A percentile compares a stretch with the other conserved stretches of the same genome.
These are phyloP conservation scores for Fragaria iinumae DNA, from an alignment of 306 rosid genomes.

Conservation along the genomic window DNA sequence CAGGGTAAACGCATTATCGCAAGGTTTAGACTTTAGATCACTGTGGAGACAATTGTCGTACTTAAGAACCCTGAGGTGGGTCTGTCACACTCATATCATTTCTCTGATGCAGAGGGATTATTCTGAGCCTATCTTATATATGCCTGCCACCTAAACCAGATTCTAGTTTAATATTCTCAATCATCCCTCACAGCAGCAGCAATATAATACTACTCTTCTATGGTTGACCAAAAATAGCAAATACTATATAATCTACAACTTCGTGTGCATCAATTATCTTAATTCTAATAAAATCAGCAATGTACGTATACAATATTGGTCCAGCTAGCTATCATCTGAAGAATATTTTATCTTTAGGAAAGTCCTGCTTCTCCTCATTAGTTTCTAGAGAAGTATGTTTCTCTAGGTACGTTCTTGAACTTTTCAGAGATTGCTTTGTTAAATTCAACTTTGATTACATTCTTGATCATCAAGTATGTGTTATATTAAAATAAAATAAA, in stretches of 20 bases:
- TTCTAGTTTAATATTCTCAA: neutral
- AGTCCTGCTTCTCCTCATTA: neutral
- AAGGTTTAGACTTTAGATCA: neutral
- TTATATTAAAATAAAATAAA: too few relatives aligned
- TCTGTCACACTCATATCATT: neutral
- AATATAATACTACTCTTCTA: neutral
- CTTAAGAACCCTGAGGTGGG: neutral
- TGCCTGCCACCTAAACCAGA: neutral
- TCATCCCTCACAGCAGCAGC: neutral
- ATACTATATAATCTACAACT: neutral
- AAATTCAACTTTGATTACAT: too few relatives aligned
- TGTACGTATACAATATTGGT: neutral
- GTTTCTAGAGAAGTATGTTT: neutral
- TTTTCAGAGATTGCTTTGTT: too few relatives aligned
- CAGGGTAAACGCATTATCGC: too few relatives aligned
- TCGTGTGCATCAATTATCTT: conserved; percentile 4
- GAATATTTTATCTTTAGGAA: neutral
- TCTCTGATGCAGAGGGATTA: neutral
- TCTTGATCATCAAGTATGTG: too few relatives aligned
- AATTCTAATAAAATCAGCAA: neutral
- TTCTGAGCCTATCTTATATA: neutral
- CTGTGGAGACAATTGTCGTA: neutral
- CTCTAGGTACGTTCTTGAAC: neutral
- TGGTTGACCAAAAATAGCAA: neutral
- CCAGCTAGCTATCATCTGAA: neutral